Base-by-base conservation (phyloP, 2,329 filamentous ascomycete genomes). In the Kalaharituber pfeilii region DNA sequence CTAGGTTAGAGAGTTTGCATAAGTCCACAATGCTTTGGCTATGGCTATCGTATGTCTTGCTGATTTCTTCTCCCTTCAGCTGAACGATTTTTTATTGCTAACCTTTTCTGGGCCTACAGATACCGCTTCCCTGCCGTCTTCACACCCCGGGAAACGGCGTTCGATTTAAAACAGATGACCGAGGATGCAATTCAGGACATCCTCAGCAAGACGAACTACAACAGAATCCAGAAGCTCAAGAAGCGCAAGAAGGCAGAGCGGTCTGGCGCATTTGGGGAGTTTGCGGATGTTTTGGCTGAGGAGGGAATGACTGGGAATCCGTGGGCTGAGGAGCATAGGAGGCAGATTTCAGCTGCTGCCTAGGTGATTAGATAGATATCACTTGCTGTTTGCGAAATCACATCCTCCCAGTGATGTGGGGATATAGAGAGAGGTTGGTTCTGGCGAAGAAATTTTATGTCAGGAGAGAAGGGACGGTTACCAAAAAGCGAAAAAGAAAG, bases 11-110 rank as follows among this genome's bases (percentile, higher is more conserved):
- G 67, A 67, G 71, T 2, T 73, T 98, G 15, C 91, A 98, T 70
- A 84, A 85, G 63, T 74, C 79, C 26, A 71, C 98, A 33, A 86
- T 89, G 45, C 71, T 88, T 49, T 98, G 96, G 66, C 74, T 94
- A 1, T 98, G 91, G 91, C 73, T 98, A 22, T 60, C 60, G 60
- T 64, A 57, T 49, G 53, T 55, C 29, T 47, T 36, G 22, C 50
- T 15, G 5, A 8, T 22, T n/a, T n/a, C n/a, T 15, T 39, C 33
- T 18, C 33, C 18, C 15, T 39, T 15, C 18, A 39, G 15, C 15
- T 15, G 15, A 18, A 18, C 18, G 15, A 15, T 39, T 15, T 15
- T 39, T 2, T 39, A 39, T 39, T 15, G 33, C 42, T 18, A n/a
- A n/a, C n/a, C n/a, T n/a, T n/a, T n/a, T n/a, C n/a, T n/a, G 20